Percentiles rank a stretch among this genome's conserved stretches.
phyloP scores from a whole-genome alignment of 495 filamentous ascomycete genomes.

The Lineolata rhizophorae region DNA sequence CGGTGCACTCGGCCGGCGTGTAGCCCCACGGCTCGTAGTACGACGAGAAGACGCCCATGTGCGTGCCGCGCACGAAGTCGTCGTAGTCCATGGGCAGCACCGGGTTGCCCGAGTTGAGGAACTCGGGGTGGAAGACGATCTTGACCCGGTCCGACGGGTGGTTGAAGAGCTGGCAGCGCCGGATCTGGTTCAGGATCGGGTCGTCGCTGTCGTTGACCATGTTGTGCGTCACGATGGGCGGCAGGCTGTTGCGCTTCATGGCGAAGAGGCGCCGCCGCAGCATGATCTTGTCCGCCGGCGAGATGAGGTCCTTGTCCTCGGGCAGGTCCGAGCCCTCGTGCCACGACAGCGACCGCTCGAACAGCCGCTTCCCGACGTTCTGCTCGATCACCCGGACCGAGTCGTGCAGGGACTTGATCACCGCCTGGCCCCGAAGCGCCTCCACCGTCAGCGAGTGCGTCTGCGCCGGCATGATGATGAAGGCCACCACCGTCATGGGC shows the following conservation, averaged over 20 bases:
- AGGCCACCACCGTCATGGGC: slow-evolving; percentile 91
- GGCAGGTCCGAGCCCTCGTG: slow-evolving; percentile 82
- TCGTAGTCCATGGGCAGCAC: slow-evolving; percentile 93
- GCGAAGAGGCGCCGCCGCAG: slow-evolving; percentile 79
- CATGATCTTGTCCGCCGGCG: slow-evolving; percentile 78
- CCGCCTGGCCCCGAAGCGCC: slow-evolving; percentile 86
- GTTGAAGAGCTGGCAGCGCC: slow-evolving; percentile 91
- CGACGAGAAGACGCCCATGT: slow-evolving; percentile 84
- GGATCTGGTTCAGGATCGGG: slow-evolving; percentile 88
- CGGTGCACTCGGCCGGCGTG: slow-evolving; percentile 93
- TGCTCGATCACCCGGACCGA: slow-evolving; percentile 78
- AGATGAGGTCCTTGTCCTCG: slow-evolving; percentile 87
- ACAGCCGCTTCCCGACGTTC: slow-evolving; percentile 79
- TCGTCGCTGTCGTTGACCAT: slow-evolving; percentile 90
- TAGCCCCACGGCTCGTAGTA: slow-evolving; percentile 99
- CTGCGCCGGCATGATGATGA: slow-evolving; percentile 97
- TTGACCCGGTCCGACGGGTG: slow-evolving; percentile 88
- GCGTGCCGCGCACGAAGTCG: slow-evolving; percentile 92
- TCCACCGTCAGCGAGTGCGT: slow-evolving; percentile 93
- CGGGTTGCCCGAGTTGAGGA: slow-evolving; percentile 85
- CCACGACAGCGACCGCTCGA: slow-evolving; percentile 82
- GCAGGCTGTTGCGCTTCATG: slow-evolving; percentile 77
- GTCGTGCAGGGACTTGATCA: slow-evolving; percentile 86
- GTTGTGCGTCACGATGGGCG: slow-evolving; percentile 98
- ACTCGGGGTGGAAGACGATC: slow-evolving; percentile 94